Percentiles rank a stretch among this genome's conserved stretches.
phyloP scores from a whole-genome alignment of 495 filamentous ascomycete genomes.

The Penicillium macrosclerotiorum region DNA sequence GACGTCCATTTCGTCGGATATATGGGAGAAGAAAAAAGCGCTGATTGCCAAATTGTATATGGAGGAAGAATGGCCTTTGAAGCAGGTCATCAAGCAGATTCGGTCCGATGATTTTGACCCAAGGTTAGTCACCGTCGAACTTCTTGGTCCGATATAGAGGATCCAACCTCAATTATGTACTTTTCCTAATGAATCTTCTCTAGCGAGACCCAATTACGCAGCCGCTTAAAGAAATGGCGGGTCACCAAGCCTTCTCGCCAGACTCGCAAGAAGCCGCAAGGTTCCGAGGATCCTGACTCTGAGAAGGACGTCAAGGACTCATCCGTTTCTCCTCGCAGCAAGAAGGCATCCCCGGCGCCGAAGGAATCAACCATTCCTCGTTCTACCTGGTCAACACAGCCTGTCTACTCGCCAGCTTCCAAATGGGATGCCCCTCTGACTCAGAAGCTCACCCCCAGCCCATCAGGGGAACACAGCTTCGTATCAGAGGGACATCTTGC shows the following conservation, averaged over 20 bases:
- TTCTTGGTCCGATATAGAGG: background rate
- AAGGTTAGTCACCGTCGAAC: constrained; percentile 27
- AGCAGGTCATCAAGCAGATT: constrained; percentile 50
- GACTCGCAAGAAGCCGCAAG: constrained; percentile 40
- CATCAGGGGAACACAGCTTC: constrained; percentile 25
- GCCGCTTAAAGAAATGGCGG: constrained; percentile 49
- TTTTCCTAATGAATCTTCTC: background rate
- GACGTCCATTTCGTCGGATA: constrained; percentile 46
- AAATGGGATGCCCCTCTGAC: constrained; percentile 25
- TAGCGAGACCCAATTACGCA: constrained; percentile 49
- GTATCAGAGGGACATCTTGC: constrained; percentile 15
- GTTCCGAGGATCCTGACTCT: constrained; percentile 20
- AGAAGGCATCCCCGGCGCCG: constrained; percentile 4
- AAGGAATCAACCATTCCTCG: constrained; percentile 3
- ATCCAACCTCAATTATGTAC: background rate
- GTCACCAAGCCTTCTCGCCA: constrained; percentile 50
- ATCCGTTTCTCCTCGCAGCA: constrained; percentile 20
- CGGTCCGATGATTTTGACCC: constrained; percentile 49
- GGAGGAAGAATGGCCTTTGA: constrained; percentile 50
- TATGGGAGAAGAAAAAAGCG: constrained; percentile 50
- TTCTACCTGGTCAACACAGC: constrained; percentile 15
- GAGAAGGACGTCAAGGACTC: constrained; percentile 29
- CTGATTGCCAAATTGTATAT: constrained; percentile 48
- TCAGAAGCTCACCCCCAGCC: constrained; percentile 28
- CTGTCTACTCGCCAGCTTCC: constrained; percentile 15